phyloP scores from a whole-genome alignment of 768 basidiomycete genomes.

The Termitomyces titanicus region DNA sequence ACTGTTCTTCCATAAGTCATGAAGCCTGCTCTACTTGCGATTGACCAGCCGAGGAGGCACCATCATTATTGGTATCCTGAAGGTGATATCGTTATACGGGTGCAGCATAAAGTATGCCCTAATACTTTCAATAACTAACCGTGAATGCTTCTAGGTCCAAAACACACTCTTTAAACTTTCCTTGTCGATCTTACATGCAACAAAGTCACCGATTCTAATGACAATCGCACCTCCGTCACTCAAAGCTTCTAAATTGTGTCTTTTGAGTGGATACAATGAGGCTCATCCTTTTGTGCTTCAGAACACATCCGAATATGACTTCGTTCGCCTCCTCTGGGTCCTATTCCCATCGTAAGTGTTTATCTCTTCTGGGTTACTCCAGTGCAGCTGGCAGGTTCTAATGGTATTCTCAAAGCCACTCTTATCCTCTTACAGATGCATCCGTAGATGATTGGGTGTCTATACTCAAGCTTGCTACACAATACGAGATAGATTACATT shows the following conservation, averaged over 20 bases:
- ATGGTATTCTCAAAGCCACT: constrained; percentile 6
- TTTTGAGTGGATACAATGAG: constrained; percentile 21
- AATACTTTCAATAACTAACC: not conserved
- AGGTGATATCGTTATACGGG: constrained; percentile 30
- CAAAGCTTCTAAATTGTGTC: constrained; percentile 18
- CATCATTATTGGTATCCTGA: constrained; percentile 26
- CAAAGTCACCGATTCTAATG: constrained; percentile 25
- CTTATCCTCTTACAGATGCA: constrained; percentile 15
- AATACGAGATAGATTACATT: constrained; percentile 28
- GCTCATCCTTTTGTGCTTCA: constrained; percentile 39
- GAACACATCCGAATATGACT: constrained; percentile 42
- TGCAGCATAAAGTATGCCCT: constrained; percentile 1
- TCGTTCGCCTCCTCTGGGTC: constrained; percentile 50
- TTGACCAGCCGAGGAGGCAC: constrained; percentile 16
- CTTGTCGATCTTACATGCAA: constrained; percentile 39
- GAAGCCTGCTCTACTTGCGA: no score
- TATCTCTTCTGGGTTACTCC: not conserved
- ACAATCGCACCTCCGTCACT: constrained; percentile 29
- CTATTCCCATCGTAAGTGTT: constrained; percentile 47
- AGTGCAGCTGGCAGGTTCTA: no score
- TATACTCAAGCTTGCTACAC: constrained; percentile 31
- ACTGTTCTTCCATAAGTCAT: no score
- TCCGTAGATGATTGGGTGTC: constrained; percentile 28
- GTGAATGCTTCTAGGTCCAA: constrained; percentile 38
- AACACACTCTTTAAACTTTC: constrained; percentile 48